A percentile compares a stretch with the other conserved stretches of the same genome.
phyloP scores from a whole-genome alignment of 225 moss, liverwort and hornwort genomes.

The Physcomitrellopsis africana region DNA sequence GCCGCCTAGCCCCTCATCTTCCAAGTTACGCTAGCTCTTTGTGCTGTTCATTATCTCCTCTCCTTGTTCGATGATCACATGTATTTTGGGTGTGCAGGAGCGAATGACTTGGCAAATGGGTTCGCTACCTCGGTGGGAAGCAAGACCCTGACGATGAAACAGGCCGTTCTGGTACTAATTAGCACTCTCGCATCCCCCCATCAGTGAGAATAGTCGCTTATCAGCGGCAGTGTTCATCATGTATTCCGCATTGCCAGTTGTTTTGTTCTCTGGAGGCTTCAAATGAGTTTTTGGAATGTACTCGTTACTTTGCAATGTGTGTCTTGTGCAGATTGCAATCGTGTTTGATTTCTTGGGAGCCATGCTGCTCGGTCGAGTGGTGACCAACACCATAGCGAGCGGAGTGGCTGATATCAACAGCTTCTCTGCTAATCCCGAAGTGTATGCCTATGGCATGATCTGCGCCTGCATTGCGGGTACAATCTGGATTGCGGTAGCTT shows the following conservation, averaged over 20 bases:
- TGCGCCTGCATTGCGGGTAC: constrained; percentile 22
- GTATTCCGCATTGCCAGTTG: too few relatives aligned
- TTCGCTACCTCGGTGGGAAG: constrained; percentile 48
- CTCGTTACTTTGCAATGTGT: not conserved
- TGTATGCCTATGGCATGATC: constrained; percentile 29
- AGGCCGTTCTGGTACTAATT: constrained; percentile 35
- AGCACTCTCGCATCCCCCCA: not conserved
- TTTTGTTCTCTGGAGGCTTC: too few relatives aligned
- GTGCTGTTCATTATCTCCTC: too few relatives aligned
- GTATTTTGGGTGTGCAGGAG: constrained; percentile 14
- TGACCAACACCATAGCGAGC: constrained; percentile 25
- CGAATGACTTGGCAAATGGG: constrained; percentile 44
- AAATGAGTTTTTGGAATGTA: too few relatives aligned
- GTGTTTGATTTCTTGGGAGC: constrained; percentile 32
- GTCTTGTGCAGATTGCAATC: constrained; percentile 21
- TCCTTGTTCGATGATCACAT: too few relatives aligned
- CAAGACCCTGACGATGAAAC: constrained; percentile 39
- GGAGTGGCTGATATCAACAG: constrained; percentile 27
- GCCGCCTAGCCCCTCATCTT: too few relatives aligned
- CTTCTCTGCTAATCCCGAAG: constrained; percentile 30
- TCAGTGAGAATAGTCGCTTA: not conserved
- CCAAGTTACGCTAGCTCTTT: too few relatives aligned
- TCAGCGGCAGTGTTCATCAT: not conserved
- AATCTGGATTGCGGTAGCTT: constrained; percentile 20
- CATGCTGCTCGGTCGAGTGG: constrained; percentile 26